Evolutionary conservation across 257 asterid genomes (phyloP), one percentile per base, ranked within the genome.

Genomic region (Nicotiana undulata): DNA sequence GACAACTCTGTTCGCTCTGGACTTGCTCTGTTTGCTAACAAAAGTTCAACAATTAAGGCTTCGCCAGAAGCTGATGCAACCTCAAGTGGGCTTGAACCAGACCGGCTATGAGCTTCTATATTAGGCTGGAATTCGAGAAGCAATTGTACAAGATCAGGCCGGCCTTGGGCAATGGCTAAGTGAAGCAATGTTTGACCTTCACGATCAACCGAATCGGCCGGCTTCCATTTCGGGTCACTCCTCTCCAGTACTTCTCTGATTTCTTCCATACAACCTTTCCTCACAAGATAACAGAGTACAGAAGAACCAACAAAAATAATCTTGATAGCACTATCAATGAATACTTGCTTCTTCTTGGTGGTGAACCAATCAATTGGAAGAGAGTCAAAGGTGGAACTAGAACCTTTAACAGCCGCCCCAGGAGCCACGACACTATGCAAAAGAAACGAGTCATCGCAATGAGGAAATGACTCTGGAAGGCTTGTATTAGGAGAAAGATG

Each of bases 381-480:
- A 0, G 88, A 31, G 26, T 91, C 93, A 18, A 81, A 78, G 0
- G 87, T 84, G 1, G 94, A 66, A 0, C 90, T 64, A 0, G 88
- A 82, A 61, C 85, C 88, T 89, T 90, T 46, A 1, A 46, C 22
- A 46, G 91, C 80, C 0, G 97, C 93, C 1, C 96, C 94, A 0
- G 97, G 97, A 0, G 92, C 94, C 53, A 93, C 98, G 8, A 90
- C 96, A 44, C 97, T 92, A 77, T 92, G 98, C 80, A 93, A 78
- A 0, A 89, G 46, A 80, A 92, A 90, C 0, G 90, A 61, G 29
- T 93, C 96, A 5, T 92, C 97, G 22, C 89, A 87, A 67, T 86
- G 89, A 0, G 98, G 96, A 61, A 82, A 84, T 0, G 85, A 82
- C 31, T 86, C 87, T 4, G 97, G 94, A 2, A 92, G 88, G 18